phyloP scores from a whole-genome alignment of 2,329 filamentous ascomycete genomes.

The Colletotrichum sp. region DNA sequence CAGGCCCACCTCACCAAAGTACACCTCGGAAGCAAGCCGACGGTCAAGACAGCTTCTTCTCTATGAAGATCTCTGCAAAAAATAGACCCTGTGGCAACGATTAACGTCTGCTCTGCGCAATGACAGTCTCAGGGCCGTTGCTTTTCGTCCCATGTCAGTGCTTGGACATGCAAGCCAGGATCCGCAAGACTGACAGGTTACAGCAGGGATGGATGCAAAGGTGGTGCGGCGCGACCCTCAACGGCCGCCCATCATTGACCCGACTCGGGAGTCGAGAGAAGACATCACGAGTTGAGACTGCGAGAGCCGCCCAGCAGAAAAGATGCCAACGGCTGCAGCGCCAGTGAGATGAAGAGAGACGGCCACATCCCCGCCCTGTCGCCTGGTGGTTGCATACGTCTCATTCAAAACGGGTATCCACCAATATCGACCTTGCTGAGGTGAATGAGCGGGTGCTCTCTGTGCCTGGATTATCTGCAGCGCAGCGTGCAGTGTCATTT shows the following conservation, averaged over 20 bases:
- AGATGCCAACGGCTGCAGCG: background rate
- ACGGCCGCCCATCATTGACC: background rate
- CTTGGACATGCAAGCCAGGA: conserved; percentile 6
- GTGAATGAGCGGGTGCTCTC: background rate
- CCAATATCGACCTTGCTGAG: conserved; percentile 1
- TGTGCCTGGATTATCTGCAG: conserved; percentile 14
- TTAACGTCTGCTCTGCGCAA: background rate
- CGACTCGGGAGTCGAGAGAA: background rate
- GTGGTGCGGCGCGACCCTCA: conserved; percentile 3
- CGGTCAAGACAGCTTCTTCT: background rate
- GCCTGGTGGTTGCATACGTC: background rate
- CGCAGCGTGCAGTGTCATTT: conserved; percentile 1
- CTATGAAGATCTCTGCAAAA: background rate
- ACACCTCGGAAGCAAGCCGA: background rate
- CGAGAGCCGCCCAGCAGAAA: background rate
- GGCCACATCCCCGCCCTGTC: background rate
- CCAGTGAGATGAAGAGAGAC: background rate
- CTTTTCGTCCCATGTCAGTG: conserved; percentile 20
- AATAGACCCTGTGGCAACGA: background rate
- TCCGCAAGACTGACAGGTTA: conserved; percentile 15
- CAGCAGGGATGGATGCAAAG: conserved; percentile 1
- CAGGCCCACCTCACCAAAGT: background rate
- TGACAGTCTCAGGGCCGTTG: background rate
- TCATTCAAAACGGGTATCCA: conserved; percentile 5
- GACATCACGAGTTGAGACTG: background rate